Base-by-base conservation (phyloP, 2,329 filamentous ascomycete genomes). In the Venturia nashicola region DNA sequence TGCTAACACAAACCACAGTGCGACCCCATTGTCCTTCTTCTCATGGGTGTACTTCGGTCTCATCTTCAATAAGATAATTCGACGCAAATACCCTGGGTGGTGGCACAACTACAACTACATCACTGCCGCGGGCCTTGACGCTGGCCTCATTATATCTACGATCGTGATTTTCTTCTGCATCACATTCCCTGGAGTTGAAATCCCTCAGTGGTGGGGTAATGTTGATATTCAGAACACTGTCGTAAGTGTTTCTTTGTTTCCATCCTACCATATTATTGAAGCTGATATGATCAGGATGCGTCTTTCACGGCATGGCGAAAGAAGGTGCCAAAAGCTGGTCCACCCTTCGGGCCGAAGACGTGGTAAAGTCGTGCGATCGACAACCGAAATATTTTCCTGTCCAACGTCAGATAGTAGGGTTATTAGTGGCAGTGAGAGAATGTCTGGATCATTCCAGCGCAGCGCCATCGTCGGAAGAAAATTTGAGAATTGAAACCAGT, bases 71-170 rank as follows among this genome's bases (percentile, higher is more conserved):
- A 86, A 82, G 69, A 84, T 79, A 68, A 82, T 90, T 71, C 83
- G 83, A 71, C 80, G 85, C 65, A 80, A 82, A 66, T 87, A 82
- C 74, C 82, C 80, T 4, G 87, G 85, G 42, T 90, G 87, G 88
- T 91, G 88, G 88, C 77, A 87, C 73, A 84, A 86, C 72, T 91
- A 89, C 76, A 90, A 91, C 76, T 91, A 90, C 72, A 80, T 90
- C 70, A 84, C 86, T 0, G 89, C 86, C 23, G 87, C 87, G 0
- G 88, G 85, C 1, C 76, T 91, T 44, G 88, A 90, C 72, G 83
- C 82, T 60, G 87, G 87, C 5, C 78, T 89, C 5, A 83, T 86
- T 14, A 72, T 90, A 23, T 82, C 81, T 42, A 86, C 86, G 0
- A 80, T 91, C 43, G 72, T 90, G 65, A 86, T 90, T 65, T 89